Evolutionary conservation across 805 yeast species (phyloP), one percentile per base, ranked within the genome.

Genomic region (Ogataea angusta): DNA sequence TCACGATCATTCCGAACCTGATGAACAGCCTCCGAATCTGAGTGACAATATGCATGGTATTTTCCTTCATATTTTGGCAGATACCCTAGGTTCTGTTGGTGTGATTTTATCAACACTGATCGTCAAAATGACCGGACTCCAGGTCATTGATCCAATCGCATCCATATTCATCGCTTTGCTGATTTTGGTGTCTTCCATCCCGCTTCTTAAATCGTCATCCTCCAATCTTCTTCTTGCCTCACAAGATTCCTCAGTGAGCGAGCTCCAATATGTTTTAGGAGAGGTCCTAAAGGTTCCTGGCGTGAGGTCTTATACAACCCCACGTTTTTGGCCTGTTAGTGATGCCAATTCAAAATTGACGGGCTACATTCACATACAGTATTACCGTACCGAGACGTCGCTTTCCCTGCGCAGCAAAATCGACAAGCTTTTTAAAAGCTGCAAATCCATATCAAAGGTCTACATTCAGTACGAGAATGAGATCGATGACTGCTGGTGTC

Each of bases 71-170:
- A 85, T 93, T 22, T 59, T 93, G 32, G 99, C 99, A 0, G 99
- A 93, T 55, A 90, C 98, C 0, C 67, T 93, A 29, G 99, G 99
- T 0, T 91, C 98, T 0, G 95, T 90, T 0, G 98, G 98, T 6
- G 99, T 95, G 13, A 90, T 93, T n/a, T 62, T 88, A 1, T 89
- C 97, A 0, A 91, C 99, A 0, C 40, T 88, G 5, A 64, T 93
- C 28, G 85, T 91, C 7, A 78, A 81, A 43, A 54, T 79, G 24
- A 64, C 74, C 8, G 77, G 78, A 13, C 76, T 85, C 78, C 75
- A 80, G 40, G 82, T 95, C 1, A 83, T 91, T 57, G 99, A 93
- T 57, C 97, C 99, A 2, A 63, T 93, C 15, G 95, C 97, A 0
- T 90, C 98, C 1, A 70, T 93, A 3, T 70, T 90, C 51, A 91